A percentile compares a stretch with the other conserved stretches of the same genome.
Conservation (phyloP, 2,329 filamentous ascomycete genomes). For the Tolypocladium album region DNA sequence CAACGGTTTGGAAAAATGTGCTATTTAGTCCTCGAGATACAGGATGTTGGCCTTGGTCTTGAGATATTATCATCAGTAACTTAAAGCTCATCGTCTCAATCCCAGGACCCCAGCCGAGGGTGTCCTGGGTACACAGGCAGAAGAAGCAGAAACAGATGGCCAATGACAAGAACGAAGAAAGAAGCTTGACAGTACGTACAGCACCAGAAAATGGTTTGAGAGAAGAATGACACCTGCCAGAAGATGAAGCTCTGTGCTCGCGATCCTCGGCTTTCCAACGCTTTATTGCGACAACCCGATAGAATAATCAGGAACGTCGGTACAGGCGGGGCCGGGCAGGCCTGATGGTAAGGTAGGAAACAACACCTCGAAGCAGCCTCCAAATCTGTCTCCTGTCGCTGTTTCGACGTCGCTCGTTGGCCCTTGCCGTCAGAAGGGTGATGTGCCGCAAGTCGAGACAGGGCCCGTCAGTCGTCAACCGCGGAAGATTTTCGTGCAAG, state of each 20-base stretch:
- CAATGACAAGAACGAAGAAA: constrained; percentile 4
- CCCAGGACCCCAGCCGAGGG: constrained; percentile 1
- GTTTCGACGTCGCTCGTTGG: neutral
- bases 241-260: constrained; percentile 58
- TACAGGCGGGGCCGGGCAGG: constrained; percentile 1
- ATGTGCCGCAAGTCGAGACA: neutral
- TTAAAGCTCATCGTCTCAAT: constrained; percentile 8
- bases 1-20: constrained; percentile 3
- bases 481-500: neutral
- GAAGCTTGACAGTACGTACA: constrained; percentile 44
- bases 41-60: constrained; percentile 2
- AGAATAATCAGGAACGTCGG: constrained; percentile 3
- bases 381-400: neutral
- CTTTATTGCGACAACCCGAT: constrained; percentile 6
- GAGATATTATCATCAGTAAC: constrained; percentile 4
- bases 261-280: constrained; percentile 16
- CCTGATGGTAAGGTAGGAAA: constrained; percentile 3
- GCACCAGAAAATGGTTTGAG: constrained; percentile 18
- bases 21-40: constrained; percentile 7
- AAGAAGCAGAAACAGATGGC: neutral
- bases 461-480: neutral
- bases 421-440: neutral
- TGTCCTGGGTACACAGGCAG: constrained; percentile 8
- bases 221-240: constrained; percentile 12
- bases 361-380: neutral